Base-by-base conservation (phyloP, 192 early-diverging fungal genomes). In the Coemansia sp. region DNA sequence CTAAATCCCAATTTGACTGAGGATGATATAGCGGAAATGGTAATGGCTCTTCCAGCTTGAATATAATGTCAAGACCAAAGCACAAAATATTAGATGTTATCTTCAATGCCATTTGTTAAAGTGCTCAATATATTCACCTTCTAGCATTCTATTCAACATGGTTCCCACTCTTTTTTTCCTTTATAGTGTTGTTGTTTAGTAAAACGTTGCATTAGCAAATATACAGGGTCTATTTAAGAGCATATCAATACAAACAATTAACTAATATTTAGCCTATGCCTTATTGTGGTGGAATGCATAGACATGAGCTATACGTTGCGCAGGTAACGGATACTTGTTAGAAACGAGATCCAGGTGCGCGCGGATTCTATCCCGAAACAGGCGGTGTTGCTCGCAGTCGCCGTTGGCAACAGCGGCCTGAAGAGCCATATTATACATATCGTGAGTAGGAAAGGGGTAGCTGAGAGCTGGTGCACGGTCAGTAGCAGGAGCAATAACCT, bases 391-490 rank as follows among this genome's bases (percentile, higher is more conserved):
- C 27, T 18, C 60, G 18, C 36, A 61, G 36, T 75, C 73, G 27
- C 73, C 67, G 29, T 67, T 49, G 12, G 52, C 67, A 1, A 34
- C 31, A 15, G 76, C 73, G 0, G 59, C 34, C 31, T 33, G 36
- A n/a, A 84, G 49, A 1, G 61, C 73, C 44, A 54, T 65, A 16
- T 55, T 65, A 49, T 84, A 84, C 76, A 84, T 84, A 9, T 31
- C 31, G 11, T 71, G 71, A 12, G 66, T 63, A 16, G 81, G 81
- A 55, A 68, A 84, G 22, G 72, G 72, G 20, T 63, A 13, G 11
- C 16, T 43, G 18, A 54, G 31, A 3, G 27, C 16, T 4, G 67
- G 51, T 20, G 27, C 27, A 10, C 63, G 38, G 18, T 33, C 49
- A 6, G 55, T 63, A 40, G 60, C 34, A 4, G 47, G 46, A 3